Conservation (phyloP, 768 basidiomycete species). For the Dacryopinax primogenitus region DNA sequence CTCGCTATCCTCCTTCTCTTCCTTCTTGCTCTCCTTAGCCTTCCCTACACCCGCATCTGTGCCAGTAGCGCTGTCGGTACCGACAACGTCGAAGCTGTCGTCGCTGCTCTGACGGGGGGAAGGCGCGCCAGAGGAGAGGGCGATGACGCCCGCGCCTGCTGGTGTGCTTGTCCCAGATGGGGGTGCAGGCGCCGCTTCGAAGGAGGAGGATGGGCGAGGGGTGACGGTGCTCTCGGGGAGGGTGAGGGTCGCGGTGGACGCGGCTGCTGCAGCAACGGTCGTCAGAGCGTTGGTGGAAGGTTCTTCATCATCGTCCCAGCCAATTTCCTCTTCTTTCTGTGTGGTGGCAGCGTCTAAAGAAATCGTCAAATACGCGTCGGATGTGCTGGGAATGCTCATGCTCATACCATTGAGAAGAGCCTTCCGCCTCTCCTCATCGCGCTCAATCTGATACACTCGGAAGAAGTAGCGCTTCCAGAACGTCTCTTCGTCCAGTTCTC, state of each 20-base stretch:
- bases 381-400: not conserved
- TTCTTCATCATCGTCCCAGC: slow-evolving; percentile 90
- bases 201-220: slow-evolving; percentile 14
- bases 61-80: slow-evolving; percentile 25
- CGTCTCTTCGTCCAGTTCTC: slow-evolving; percentile 42
- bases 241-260: not conserved
- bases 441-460: slow-evolving; percentile 64
- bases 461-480: slow-evolving; percentile 92
- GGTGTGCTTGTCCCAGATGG: slow-evolving; percentile 1
- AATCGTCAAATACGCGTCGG: slow-evolving; percentile 14
- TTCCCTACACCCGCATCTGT: slow-evolving; percentile 30
- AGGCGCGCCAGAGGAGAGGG: slow-evolving; percentile 14
- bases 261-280: not conserved
- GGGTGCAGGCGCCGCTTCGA: slow-evolving; percentile 18
- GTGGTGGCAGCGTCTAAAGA: slow-evolving; percentile 27
- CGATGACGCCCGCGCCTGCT: not conserved
- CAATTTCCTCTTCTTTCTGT: slow-evolving; percentile 65
- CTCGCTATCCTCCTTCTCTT: slow-evolving; percentile 34
- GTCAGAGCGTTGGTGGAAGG: slow-evolving; percentile 26
- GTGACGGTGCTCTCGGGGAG: slow-evolving; percentile 10
- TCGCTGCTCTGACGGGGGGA: slow-evolving; percentile 47
- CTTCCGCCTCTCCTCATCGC: slow-evolving; percentile 68
- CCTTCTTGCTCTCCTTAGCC: slow-evolving; percentile 21
- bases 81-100: slow-evolving; percentile 56
- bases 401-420: slow-evolving; percentile 55